Percentiles rank a stretch among this genome's conserved stretches.
These are phyloP conservation scores for Cryptococcus sp. DNA, from an alignment of 1,284 basidiomycete genomes.

Conservation along the genomic window DNA sequence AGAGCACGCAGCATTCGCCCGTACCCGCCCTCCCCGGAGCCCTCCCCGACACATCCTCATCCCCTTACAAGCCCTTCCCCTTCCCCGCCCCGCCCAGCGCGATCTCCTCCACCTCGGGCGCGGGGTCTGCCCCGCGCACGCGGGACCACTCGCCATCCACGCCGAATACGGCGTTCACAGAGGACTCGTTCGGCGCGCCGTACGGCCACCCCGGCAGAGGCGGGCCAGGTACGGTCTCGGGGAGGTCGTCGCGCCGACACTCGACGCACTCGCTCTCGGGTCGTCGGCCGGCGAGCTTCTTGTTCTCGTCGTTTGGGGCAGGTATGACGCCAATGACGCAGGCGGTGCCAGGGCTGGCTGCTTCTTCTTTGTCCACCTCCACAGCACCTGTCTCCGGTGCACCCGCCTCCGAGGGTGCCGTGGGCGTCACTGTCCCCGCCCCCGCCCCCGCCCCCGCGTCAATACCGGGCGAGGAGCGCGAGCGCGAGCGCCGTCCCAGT, in stretches of 20 bases:
- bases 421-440: background rate
- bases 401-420: background rate
- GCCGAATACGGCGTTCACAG: constrained; percentile 25
- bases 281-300: constrained; percentile 37
- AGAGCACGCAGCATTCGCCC: background rate
- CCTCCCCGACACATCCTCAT: background rate
- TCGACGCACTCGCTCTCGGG: constrained; percentile 16
- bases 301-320: constrained; percentile 36
- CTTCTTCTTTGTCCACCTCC: background rate
- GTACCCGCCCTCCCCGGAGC: background rate
- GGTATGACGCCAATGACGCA: constrained; percentile 41
- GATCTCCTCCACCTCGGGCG: background rate
- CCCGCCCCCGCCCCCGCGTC: background rate
- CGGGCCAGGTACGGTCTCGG: constrained; percentile 21
- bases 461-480: background rate
- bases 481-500: constrained; percentile 2
- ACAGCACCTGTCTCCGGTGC: background rate
- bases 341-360: background rate
- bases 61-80: background rate
- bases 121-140: constrained; percentile 7
- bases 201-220: constrained; percentile 5
- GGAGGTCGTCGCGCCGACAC: constrained; percentile 16
- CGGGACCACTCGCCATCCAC: constrained; percentile 19
- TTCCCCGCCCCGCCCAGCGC: background rate
- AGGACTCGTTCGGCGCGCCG: constrained; percentile 29